Base-by-base conservation (phyloP, 805 yeast genomes). In the Barnettozyma sucrosica region DNA sequence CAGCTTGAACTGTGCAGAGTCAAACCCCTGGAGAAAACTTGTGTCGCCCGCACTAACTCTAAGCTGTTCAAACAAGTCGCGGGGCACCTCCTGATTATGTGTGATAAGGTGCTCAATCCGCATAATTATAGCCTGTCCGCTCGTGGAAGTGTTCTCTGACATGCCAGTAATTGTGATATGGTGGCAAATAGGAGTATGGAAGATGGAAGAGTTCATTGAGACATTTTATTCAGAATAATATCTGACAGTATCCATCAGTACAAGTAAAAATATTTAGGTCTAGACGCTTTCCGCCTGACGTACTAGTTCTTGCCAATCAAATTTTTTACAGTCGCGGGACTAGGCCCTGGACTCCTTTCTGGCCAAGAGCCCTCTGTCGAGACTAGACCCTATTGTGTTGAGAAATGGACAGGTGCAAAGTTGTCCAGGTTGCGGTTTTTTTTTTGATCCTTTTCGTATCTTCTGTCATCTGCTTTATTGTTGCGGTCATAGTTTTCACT, bases 21-120 rank as follows among this genome's bases (percentile, higher is more conserved):
- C 57, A 21, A 59, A 50, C 3, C 42, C 23, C 7, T 41, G 11
- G 3, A 59, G 41, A 40, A 57, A 58, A 2, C 36, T 23, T 1
- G 54, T 36, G 30, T 53, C 48, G 24, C 55, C 44, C n/a, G 61
- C 51, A 6, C 45, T 45, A 3, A 4, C n/a, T 20, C 57, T 43
- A 19, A 59, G 48, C 19, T 47, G 32, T 13, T 43, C 18, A 11
- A 52, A 53, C 9, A 53, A 40, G 10, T 45, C 53, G 18, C 52
- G 43, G n/a, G 50, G 45, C 11, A 25, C 36, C 13, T 16, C 30
- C n/a, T 45, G 28, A 14, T 43, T 38, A 1, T 36, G 10, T 14
- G 47, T 10, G 3, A 52, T 21, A 2, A 40, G 42, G 2, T 24
- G 16, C 14, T 45, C 43, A 7, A 47, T 43, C 33, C 43, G 45